A percentile compares a stretch with the other conserved stretches of the same genome.
phyloP scores from a whole-genome alignment of 192 early-diverging fungal species.

The Coemansia sp. region DNA sequence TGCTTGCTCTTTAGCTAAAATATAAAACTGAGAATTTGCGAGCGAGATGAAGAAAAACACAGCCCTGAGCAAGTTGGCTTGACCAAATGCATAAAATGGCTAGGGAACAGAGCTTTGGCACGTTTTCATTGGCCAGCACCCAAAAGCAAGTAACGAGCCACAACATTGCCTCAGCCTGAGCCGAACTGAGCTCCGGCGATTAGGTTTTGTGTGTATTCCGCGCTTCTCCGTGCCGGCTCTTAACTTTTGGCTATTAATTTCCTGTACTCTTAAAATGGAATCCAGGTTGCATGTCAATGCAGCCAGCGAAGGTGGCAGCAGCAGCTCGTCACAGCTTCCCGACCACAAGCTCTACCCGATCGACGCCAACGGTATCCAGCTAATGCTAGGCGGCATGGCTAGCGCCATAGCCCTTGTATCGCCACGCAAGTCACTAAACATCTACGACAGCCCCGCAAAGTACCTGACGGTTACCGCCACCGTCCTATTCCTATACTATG shows the following conservation, averaged over 20 bases:
- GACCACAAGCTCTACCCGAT: slow-evolving; percentile 40
- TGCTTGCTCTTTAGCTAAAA: not conserved
- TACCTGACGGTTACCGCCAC: slow-evolving; percentile 30
- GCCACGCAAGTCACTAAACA: slow-evolving; percentile 35
- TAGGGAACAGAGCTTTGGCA: slow-evolving; percentile 17
- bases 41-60: slow-evolving; percentile 4
- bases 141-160: not conserved
- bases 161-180: not conserved
- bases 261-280: not conserved
- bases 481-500: slow-evolving; percentile 38
- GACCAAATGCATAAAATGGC: too few species aligned
- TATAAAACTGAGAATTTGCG: not conserved
- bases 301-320: not conserved
- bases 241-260: not conserved
- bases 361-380: slow-evolving; percentile 41
- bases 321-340: not conserved
- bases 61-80: too few species aligned
- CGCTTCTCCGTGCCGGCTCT: not conserved
- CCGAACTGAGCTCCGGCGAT: not conserved
- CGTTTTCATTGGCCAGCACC: slow-evolving; percentile 12
- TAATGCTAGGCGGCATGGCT: slow-evolving; percentile 42
- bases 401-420: slow-evolving; percentile 35
- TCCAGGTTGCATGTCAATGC: not conserved
- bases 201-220: too few species aligned
- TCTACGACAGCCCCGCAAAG: slow-evolving; percentile 35